Conservation (phyloP, 805 yeast genomes). For the Lipomyces mesembrius region DNA sequence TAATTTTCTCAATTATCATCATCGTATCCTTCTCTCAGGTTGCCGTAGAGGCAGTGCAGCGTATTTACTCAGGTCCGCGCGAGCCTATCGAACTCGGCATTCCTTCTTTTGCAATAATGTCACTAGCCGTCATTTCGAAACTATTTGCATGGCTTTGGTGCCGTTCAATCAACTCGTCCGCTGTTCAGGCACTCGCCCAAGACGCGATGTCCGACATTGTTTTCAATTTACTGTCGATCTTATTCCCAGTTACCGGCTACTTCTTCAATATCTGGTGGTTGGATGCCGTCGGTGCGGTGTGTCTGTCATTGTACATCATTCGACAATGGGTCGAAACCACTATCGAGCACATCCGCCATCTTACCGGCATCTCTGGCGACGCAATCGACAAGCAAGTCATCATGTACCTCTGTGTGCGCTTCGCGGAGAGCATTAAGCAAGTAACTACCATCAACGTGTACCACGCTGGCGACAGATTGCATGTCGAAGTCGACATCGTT, state of each 20-base stretch:
- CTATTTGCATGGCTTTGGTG: slow-evolving; percentile 69
- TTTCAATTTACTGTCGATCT: slow-evolving; percentile 64
- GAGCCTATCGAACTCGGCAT: slow-evolving; percentile 52
- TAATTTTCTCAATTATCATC: slow-evolving; percentile 72
- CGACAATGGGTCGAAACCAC: slow-evolving; percentile 59
- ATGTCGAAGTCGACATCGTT: slow-evolving; percentile 68
- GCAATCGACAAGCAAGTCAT: slow-evolving; percentile 59
- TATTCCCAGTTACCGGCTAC: slow-evolving; percentile 69
- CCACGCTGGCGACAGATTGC: slow-evolving; percentile 66
- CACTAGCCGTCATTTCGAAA: slow-evolving; percentile 63
- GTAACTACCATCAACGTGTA: slow-evolving; percentile 63
- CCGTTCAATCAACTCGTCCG: slow-evolving; percentile 60
- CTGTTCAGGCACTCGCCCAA: slow-evolving; percentile 79
- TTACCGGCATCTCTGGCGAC: slow-evolving; percentile 64
- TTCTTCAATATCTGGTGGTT: slow-evolving; percentile 52
- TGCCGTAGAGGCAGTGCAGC: slow-evolving; percentile 62
- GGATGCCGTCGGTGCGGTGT: slow-evolving; percentile 64
- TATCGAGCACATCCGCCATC: slow-evolving; percentile 62
- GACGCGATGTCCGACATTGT: slow-evolving; percentile 80
- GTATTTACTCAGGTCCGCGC: slow-evolving; percentile 48
- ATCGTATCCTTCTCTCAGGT: slow-evolving; percentile 74
- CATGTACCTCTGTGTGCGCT: slow-evolving; percentile 60
- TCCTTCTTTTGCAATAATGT: slow-evolving; percentile 63
- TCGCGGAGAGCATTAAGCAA: slow-evolving; percentile 59
- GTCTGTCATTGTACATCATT: slow-evolving; percentile 59